Conservation (phyloP, 2,329 filamentous ascomycete species). For the Calycina herbarum region DNA sequence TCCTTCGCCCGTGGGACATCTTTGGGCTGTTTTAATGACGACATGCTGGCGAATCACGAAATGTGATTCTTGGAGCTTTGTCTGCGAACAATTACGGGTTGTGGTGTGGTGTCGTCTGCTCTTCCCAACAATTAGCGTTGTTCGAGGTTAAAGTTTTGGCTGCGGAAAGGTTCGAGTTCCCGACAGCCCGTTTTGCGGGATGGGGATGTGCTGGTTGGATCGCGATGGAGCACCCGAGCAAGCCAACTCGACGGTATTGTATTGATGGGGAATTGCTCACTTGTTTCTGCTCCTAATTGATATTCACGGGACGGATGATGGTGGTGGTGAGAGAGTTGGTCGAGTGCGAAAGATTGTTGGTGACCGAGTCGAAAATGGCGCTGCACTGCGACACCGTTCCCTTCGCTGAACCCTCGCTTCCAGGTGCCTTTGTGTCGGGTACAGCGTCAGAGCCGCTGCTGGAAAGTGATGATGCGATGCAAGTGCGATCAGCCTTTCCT, state of each 20-base stretch:
- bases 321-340: background rate
- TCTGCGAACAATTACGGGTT: background rate
- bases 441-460: background rate
- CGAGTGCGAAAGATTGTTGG: background rate
- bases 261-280: background rate
- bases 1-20: conserved; percentile 2
- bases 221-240: background rate
- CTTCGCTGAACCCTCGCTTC: conserved; percentile 3
- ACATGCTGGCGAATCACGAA: background rate
- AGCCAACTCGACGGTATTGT: background rate
- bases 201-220: background rate
- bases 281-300: background rate
- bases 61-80: background rate
- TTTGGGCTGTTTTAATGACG: background rate
- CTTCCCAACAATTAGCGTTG: background rate
- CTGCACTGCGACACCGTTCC: background rate
- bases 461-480: background rate
- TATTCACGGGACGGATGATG: background rate
- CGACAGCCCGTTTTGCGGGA: background rate
- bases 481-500: background rate
- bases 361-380: background rate
- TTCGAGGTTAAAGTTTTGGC: conserved; percentile 3
- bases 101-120: background rate
- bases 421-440: conserved; percentile 3
- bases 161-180: conserved; percentile 4